A percentile compares a stretch with the other conserved stretches of the same genome.
Evolutionary conservation across 352 stramenopile species (phyloP).

Genomic region (Globisporangium abappressorium): DNA sequence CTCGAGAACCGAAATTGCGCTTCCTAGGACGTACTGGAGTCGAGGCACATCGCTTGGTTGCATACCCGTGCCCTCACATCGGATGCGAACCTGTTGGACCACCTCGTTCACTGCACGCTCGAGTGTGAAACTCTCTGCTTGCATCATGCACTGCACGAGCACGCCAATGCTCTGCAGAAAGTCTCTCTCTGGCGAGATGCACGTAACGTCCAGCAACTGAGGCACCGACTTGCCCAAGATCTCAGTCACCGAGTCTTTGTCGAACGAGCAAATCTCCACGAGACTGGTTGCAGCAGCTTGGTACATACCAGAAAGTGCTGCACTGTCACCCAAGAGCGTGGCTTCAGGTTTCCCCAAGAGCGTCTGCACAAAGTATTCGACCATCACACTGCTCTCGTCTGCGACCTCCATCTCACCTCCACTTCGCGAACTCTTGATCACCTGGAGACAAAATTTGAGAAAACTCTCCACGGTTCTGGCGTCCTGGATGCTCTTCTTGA

Average conservation of each 20-base stretch:
- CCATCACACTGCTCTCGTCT: conserved; percentile 27
- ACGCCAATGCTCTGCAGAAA: conserved; percentile 38
- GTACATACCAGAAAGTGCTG: conserved; percentile 20
- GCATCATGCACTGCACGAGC: conserved; percentile 28
- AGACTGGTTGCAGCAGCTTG: conserved; percentile 36
- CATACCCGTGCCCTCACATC: conserved; percentile 16
- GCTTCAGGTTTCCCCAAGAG: conserved; percentile 23
- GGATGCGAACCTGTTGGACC: conserved; percentile 19
- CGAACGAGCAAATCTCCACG: conserved; percentile 32
- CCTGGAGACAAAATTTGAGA: conserved; percentile 48
- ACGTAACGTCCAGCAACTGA: conserved; percentile 25
- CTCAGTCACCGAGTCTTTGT: conserved; percentile 25
- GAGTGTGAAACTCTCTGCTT: conserved; percentile 15
- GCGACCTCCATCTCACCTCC: conserved; percentile 18
- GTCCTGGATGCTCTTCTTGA: conserved; percentile 42
- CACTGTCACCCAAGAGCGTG: not conserved
- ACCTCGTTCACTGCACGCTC: conserved; percentile 24
- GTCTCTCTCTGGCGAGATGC: conserved; percentile 25
- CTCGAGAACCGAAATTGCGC: conserved; percentile 27
- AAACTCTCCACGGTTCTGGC: conserved; percentile 39
- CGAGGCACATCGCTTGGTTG: conserved; percentile 17
- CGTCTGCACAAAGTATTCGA: conserved; percentile 52
- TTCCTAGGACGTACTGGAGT: conserved; percentile 39
- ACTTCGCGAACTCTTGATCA: conserved; percentile 28
- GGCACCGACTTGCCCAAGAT: conserved; percentile 20